Conservation (phyloP, 2,329 filamentous ascomycete species). For the Sodiomyces alkalinus region DNA sequence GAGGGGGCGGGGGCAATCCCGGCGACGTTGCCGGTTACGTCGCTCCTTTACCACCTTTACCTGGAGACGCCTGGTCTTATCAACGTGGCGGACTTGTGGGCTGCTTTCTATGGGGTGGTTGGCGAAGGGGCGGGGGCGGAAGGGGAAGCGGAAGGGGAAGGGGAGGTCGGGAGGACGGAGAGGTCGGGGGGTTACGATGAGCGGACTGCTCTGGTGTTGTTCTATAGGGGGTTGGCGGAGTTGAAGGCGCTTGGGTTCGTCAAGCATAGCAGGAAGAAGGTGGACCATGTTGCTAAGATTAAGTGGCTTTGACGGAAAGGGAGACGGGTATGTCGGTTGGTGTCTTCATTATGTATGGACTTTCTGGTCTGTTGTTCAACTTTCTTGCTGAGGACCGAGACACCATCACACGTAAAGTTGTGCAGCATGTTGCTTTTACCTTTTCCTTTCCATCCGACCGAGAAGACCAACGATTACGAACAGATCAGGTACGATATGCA, state of each 20-base stretch:
- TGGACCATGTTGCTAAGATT: slow-evolving; percentile 82
- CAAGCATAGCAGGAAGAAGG: slow-evolving; percentile 80
- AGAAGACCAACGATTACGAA: too few species aligned
- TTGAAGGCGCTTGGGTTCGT: slow-evolving; percentile 74
- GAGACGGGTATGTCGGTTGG: too few species aligned
- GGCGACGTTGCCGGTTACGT: slow-evolving; percentile 51
- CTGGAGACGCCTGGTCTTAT: slow-evolving; percentile 62
- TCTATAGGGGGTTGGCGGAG: slow-evolving; percentile 77
- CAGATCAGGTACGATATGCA: too few species aligned
- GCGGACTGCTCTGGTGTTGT: slow-evolving; percentile 51
- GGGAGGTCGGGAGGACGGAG: slow-evolving; percentile 16
- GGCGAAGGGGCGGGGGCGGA: slow-evolving; percentile 24
- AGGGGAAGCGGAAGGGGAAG: slow-evolving; percentile 16
- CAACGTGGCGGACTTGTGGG: slow-evolving; percentile 69
- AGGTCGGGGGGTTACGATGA: slow-evolving; percentile 31
- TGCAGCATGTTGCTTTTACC: too few species aligned
- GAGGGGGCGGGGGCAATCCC: slow-evolving; percentile 29
- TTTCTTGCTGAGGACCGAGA: too few species aligned
- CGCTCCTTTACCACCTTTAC: slow-evolving; percentile 66
- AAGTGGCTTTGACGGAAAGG: slow-evolving; percentile 46
- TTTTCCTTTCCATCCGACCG: too few species aligned
- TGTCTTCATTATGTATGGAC: too few species aligned
- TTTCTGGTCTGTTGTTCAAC: too few species aligned
- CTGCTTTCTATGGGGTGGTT: slow-evolving; percentile 54
- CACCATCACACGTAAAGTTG: too few species aligned